Base-by-base conservation (phyloP, 768 basidiomycete genomes). In the Tricholoma saponaceum region DNA sequence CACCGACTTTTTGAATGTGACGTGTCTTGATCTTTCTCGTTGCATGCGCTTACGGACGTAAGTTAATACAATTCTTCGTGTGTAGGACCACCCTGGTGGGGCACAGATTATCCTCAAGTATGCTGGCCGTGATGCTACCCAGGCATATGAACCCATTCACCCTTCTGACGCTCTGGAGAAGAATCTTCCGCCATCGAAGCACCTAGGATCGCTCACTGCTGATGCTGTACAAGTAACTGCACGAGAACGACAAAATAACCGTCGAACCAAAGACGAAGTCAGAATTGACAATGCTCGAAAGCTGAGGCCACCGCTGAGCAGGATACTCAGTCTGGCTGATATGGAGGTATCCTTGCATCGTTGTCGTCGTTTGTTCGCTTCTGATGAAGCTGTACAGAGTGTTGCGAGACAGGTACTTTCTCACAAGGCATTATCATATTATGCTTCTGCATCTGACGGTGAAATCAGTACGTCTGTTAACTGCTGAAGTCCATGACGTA, bases 391-490 rank as follows among this genome's bases (percentile, higher is more conserved):
- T 43, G 4, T 37, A 37, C 58, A 92, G 90, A 76, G 78, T 26
- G 81, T 90, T 20, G 94, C 94, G 8, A 82, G 81, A 65, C 80
- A 83, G 53, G 76, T 89, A 3, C 78, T 98, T 56, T 83, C 85
- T 3, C 78, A 84, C 66, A 89, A 85, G 62, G 92, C 92, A 0
- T 77, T 84, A 66, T 85, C 92, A 2, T 95, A 94, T 70, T 95
- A 95, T 70, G 82, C 84, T 5, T 94, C 92, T 22, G 89, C 91
- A 9, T 79, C 92, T 0, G 95, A 97, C 66, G 93, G 95, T 65
- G 86, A 89, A 66, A 81, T 87, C 62, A 76, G 92, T 93, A 70
- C 54, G 84, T 74, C 12, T n/a, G 20, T 25, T 44, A 4, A 37
- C 56, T 33, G 13, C 8, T 16, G 37, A 8, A 57, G 18, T 39